Percentiles rank a stretch among this genome's conserved stretches.
Conservation (phyloP, 768 basidiomycete species). For the Mycena albidolilacea region DNA sequence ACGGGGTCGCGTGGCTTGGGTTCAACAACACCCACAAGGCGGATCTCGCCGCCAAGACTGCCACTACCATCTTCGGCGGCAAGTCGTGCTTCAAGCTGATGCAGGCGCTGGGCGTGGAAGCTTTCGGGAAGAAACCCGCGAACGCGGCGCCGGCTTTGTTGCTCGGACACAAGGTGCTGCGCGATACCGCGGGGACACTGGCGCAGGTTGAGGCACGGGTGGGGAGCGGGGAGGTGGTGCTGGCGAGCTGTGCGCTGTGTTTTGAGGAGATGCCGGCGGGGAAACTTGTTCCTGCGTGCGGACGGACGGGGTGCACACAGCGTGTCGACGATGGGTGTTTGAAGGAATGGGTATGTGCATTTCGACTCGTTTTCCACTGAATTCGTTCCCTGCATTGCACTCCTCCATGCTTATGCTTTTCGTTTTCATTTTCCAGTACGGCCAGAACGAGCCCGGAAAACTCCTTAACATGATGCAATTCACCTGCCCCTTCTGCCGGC, state of each 20-base stretch:
- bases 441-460: constrained; percentile 43
- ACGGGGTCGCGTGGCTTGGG: constrained; percentile 45
- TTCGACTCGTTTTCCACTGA: too few relatives aligned
- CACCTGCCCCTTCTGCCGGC: constrained; percentile 47
- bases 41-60: too few relatives aligned
- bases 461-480: constrained; percentile 48
- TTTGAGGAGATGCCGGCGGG: constrained; percentile 43
- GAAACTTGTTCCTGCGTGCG: constrained; percentile 45
- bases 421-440: constrained; percentile 38
- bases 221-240: constrained; percentile 43
- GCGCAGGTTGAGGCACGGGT: constrained; percentile 39
- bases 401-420: not conserved
- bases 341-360: constrained; percentile 42
- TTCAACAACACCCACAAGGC: constrained; percentile 4
- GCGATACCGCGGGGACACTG: constrained; percentile 3
- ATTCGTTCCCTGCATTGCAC: not conserved
- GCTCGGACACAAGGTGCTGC: constrained; percentile 17
- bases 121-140: constrained; percentile 33
- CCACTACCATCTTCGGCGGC: constrained; percentile 37
- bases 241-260: constrained; percentile 45
- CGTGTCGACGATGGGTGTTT: constrained; percentile 44
- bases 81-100: constrained; percentile 49
- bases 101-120: constrained; percentile 38
- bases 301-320: constrained; percentile 45
- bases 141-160: constrained; percentile 13